Base-by-base conservation (phyloP, 169 alveolate species). In the Plasmodium fragile region DNA sequence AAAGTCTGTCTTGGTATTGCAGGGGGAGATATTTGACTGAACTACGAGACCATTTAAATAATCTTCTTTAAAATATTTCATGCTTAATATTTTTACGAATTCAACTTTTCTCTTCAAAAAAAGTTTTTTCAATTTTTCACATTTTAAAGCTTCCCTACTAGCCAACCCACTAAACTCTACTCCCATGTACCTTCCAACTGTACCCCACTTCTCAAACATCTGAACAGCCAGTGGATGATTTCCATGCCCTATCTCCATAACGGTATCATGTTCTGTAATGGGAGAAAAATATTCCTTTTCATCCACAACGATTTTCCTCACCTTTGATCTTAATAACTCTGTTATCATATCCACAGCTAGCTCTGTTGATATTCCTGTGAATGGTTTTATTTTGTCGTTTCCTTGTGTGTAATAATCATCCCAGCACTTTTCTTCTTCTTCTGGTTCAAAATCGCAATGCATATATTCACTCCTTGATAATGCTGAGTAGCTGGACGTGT, bases 181-280 rank as follows among this genome's bases (percentile, higher is more conserved):
- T 28, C 93, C 93, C n/a, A 85, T 43, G 25, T 85, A 85, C 70
- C 93, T 73, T 4, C 93, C 93, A 72, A 45, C 87, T 1, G 93
- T 85, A 13, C 93, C 93, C 93, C 93, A 95, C 25, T 83, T 43
- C 32, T 92, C 92, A 75, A 69, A 39, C 73, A 96, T 71, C 71
- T 96, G 97, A 82, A 95, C 95, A 34, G 96, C 84, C 49, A 96
- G 91, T 3, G 97, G 97, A 43, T 94, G 96, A 72, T 96, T 96
- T 11, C 97, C 97, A 82, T 96, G 97, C 34, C 97, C 97, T 41
- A 96, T 92, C 70, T 96, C 97, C 81, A 96, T 80, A 28, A 96
- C 81, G 13, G 92, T 49, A 36, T 96, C 97, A 32, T 70, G 34
- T 34, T 69, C 81, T 3, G 73, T 83, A 78, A 94, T 70, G 7